phyloP scores from a whole-genome alignment of 139 green algal species.

The Tetradesmus obliquus region DNA sequence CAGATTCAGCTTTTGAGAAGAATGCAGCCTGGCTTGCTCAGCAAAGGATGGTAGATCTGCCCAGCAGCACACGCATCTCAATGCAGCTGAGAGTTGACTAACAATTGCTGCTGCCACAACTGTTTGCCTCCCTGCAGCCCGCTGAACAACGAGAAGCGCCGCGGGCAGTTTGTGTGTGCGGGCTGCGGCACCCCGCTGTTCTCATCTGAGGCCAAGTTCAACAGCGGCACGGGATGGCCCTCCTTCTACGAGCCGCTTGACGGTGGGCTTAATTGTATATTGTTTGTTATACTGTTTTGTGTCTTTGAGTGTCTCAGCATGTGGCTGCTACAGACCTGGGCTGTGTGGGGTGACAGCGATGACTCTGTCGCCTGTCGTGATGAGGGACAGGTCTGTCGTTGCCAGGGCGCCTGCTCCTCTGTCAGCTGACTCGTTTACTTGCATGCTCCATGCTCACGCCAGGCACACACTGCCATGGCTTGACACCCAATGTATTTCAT shows the following conservation, averaged over 20 bases:
- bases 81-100: background rate
- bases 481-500: too few species aligned
- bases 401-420: too few species aligned
- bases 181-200: slow-evolving; percentile 80
- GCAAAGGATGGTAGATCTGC: background rate
- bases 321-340: background rate
- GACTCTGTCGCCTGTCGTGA: background rate
- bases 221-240: slow-evolving; percentile 80
- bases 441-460: too few species aligned
- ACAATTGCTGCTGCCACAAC: background rate
- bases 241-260: slow-evolving; percentile 80
- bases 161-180: slow-evolving; percentile 71
- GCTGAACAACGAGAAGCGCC: slow-evolving; percentile 81
- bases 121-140: slow-evolving; percentile 48
- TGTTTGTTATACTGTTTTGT: background rate
- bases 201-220: slow-evolving; percentile 78
- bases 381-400: too few species aligned
- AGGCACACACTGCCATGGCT: too few species aligned
- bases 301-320: too few species aligned
- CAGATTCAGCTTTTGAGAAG: background rate
- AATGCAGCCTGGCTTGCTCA: background rate
- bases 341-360: background rate
- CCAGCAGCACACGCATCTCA: background rate
- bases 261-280: slow-evolving; percentile 51
- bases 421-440: too few species aligned